Conservation (phyloP, 2,329 filamentous ascomycete genomes). For the Botrytis sinoallii region DNA sequence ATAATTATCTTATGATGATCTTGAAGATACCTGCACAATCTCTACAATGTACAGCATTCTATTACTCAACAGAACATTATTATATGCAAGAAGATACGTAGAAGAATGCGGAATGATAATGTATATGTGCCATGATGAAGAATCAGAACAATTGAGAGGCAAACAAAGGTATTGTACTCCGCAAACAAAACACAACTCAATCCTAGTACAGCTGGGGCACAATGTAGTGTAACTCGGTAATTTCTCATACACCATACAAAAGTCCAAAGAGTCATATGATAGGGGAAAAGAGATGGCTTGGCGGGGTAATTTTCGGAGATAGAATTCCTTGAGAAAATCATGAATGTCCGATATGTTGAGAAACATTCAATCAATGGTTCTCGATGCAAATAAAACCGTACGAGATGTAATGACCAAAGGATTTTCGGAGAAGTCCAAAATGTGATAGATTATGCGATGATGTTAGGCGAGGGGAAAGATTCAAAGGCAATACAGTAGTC, state of each 20-base stretch:
- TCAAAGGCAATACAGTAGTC: neutral
- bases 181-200: neutral
- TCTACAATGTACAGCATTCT: neutral
- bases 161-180: neutral
- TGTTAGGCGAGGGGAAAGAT: neutral
- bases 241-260: neutral
- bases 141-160: neutral
- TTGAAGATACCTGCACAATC: too few relatives aligned
- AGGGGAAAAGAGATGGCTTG: neutral
- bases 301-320: neutral
- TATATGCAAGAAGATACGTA: neutral
- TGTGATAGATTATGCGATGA: slow-evolving; percentile 13
- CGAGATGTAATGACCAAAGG: neutral
- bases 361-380: neutral
- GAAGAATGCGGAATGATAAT: neutral
- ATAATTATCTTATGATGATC: neutral
- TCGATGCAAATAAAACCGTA: neutral
- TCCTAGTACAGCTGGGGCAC: neutral
- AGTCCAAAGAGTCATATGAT: slow-evolving; percentile 10
- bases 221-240: neutral
- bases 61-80: neutral
- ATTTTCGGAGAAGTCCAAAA: neutral
- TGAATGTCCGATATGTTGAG: slow-evolving; percentile 8
- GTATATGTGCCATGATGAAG: neutral
- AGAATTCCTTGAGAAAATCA: neutral